Evolutionary conservation across 495 filamentous ascomycete genomes (phyloP).

Genomic region (Neurospora pannonica): DNA sequence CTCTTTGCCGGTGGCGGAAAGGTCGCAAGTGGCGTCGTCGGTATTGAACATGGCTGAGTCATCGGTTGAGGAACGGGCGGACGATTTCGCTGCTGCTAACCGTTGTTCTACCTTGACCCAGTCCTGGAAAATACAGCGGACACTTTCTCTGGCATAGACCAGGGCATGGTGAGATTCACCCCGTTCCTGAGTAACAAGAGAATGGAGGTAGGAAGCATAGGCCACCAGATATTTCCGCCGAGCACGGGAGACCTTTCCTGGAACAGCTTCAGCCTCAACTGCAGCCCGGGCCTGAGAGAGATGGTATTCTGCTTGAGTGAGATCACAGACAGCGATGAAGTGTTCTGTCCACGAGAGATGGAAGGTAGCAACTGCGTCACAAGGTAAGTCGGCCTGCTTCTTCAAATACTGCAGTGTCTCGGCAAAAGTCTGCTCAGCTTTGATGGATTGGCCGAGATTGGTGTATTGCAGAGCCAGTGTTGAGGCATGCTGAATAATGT

Average conservation of each 20-base stretch:
- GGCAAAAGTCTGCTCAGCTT: conserved; percentile 56
- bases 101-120: conserved; percentile 56
- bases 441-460: conserved; percentile 64
- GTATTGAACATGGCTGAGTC: conserved; percentile 10
- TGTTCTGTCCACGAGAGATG: conserved; percentile 69
- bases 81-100: conserved; percentile 16
- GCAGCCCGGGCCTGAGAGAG: conserved; percentile 27
- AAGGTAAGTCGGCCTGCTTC: conserved; percentile 2
- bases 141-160: conserved; percentile 53
- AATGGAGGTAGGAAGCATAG: conserved; percentile 48
- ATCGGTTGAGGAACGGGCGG: conserved; percentile 26
- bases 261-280: conserved; percentile 9
- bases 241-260: conserved; percentile 12
- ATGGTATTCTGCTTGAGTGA: conserved; percentile 45
- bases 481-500: conserved; percentile 48
- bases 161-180: conserved; percentile 58
- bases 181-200: conserved; percentile 52
- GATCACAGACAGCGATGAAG: conserved; percentile 55
- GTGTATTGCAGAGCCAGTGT: conserved; percentile 63
- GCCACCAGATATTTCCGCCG: conserved; percentile 37
- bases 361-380: conserved; percentile 40
- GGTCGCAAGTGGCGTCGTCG: conserved; percentile 6
- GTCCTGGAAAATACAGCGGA: conserved; percentile 56
- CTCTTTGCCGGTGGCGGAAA: not conserved
- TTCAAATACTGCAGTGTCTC: conserved; percentile 40